phyloP scores from a whole-genome alignment of 305 asterid genomes.

The Withania somnifera region DNA sequence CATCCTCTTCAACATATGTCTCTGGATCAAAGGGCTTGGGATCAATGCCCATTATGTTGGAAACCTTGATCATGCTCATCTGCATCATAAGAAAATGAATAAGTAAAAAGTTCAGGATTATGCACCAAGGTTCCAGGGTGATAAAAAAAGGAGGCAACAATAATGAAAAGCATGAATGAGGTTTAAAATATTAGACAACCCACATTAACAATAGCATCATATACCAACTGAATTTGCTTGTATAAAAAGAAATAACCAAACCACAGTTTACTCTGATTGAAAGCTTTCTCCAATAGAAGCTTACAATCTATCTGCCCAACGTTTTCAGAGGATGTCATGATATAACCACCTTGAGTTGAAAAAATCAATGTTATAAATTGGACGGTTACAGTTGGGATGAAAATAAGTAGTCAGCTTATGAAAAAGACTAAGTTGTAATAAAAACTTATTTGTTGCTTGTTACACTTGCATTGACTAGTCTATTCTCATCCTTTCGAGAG shows the following conservation, averaged over 20 bases:
- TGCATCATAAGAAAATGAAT: slow-evolving; percentile 29
- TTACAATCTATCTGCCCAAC: not conserved
- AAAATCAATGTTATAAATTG: not conserved
- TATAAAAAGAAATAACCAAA: not conserved
- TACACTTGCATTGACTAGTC: not conserved
- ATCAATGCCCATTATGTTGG: slow-evolving; percentile 97
- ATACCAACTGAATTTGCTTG: not conserved
- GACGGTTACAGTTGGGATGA: not conserved
- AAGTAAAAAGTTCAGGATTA: not conserved
- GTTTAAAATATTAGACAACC: not conserved
- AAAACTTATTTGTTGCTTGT: not conserved
- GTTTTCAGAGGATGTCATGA: not conserved
- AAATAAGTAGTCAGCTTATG: not conserved
- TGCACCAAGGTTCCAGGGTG: not conserved
- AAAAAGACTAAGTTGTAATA: not conserved
- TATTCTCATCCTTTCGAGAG: not conserved
- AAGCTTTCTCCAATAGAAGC: not conserved
- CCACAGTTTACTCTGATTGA: not conserved
- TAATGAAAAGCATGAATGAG: not conserved
- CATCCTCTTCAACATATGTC: slow-evolving; percentile 80
- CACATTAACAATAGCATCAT: not conserved
- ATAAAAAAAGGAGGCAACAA: not conserved
- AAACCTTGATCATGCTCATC: slow-evolving; percentile 97
- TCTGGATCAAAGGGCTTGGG: slow-evolving; percentile 85
- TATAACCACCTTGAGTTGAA: not conserved